Base-by-base conservation (phyloP, 2,329 filamentous ascomycete genomes). In the Ophiocordyceps unilateralis region DNA sequence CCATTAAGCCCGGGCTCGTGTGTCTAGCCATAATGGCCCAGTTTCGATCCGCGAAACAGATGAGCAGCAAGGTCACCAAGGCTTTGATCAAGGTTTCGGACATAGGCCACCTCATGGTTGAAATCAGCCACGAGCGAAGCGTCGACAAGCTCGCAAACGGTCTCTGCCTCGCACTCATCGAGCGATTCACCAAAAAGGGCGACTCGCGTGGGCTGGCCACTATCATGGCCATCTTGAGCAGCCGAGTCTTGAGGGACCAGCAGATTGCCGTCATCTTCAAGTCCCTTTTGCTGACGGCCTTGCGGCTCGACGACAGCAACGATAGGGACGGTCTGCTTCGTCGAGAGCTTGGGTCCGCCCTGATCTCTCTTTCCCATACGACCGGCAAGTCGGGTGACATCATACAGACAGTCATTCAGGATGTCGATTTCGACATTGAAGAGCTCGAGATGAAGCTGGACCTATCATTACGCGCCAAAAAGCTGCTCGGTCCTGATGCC, bases 1-100 rank as follows among this genome's bases (percentile, higher is more conserved):
- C 83, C 1, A 61, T 81, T 2, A 70, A 76, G 17, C 76, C 83
- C 15, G 87, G 80, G 11, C 68, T 95, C 1, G 77, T 85, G 12
- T 93, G 84, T 54, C 63, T 96, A 43, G 78, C 83, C 4, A 78
- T 93, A 19, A 66, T 96, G 37, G 82, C 85, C 1, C 83, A 93
- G 55, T 81, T 87, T 58, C 78, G 84, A 55, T 77, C 77, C 3
- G 72, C 78, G 4, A 74, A 77, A 47, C 74, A 75, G 47, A 69
- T 93, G 45, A 81, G 84, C 1, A 72, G 70, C 52, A 74, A 75
- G 47, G 77, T 89, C 4, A 72, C 80, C 24, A 85, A 78, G 56
- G 74, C 75, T 10, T 60, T 91, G 5, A 63, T 85, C 46, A 79
- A 76, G 47, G 62, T 83, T 19, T 66, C 73, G 0, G 67, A 76